A percentile compares a stretch with the other conserved stretches of the same genome.
Conservation (phyloP, 129 eudicot species). For the Solidago caesia region DNA sequence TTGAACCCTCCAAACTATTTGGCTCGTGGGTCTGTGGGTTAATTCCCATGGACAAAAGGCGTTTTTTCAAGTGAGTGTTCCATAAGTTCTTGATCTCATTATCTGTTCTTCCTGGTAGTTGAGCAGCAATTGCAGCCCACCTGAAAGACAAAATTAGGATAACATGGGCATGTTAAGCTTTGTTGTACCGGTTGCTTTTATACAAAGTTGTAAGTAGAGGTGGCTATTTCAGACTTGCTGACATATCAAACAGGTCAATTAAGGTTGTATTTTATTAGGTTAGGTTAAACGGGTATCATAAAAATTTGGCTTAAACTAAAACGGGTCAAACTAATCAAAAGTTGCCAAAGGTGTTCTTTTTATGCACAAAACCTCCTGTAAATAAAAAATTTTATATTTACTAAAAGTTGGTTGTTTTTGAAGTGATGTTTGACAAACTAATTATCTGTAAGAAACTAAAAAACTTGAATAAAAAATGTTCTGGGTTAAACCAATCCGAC, state of each 20-base stretch:
- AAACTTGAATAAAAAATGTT: not conserved
- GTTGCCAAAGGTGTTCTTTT: not conserved
- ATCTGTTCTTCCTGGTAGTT: slow-evolving; percentile 89
- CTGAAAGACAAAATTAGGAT: slow-evolving; percentile 32
- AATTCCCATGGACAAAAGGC: slow-evolving; percentile 68
- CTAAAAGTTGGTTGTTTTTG: not conserved
- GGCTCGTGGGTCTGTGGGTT: slow-evolving; percentile 87
- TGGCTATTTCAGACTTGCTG: not conserved
- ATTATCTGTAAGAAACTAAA: not conserved
- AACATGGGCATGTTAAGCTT: not conserved
- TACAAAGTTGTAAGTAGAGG: not conserved
- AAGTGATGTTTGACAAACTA: not conserved
- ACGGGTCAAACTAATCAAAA: not conserved
- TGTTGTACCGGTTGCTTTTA: slow-evolving; percentile 4
- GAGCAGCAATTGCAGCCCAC: slow-evolving; percentile 99
- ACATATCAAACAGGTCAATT: not conserved
- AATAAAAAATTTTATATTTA: no score
- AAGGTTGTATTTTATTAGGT: not conserved
- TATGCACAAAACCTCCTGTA: not conserved
- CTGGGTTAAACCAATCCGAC: not conserved
- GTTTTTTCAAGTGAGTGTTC: slow-evolving; percentile 85
- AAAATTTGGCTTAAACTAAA: not conserved
- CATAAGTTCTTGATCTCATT: slow-evolving; percentile 96
- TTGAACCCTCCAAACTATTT: slow-evolving; percentile 23
- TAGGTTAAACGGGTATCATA: not conserved